Evolutionary conservation across 208 protist species (phyloP), one percentile per base, ranked within the genome.

Genomic region (Leptomonas pyrrhocoris): DNA sequence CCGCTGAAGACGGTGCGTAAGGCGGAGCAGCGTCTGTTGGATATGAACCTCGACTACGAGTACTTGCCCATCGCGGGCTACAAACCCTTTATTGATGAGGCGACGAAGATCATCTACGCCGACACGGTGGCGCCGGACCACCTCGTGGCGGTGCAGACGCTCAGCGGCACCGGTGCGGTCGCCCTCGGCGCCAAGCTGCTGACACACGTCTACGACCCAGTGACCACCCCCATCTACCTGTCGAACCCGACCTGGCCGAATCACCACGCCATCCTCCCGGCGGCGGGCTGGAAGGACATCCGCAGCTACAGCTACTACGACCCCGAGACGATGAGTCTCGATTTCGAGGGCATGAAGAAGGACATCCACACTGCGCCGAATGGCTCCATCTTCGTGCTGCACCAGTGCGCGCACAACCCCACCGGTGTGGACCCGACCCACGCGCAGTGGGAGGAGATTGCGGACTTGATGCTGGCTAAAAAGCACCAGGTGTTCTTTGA

Each of bases 401-500:
- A 99, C 79, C 84, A 94, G 18, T 99, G 98, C 78, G 98, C 98
- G 13, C 98, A 99, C 90, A 99, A 99, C 83, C 98, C 98, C 62
- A 99, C 98, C 18, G 98, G 98, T 36, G 91, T 98, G 5, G 98
- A 99, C 80, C 98, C 98, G 50, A 96, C 96, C 2, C 62, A 77
- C 12, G 94, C 86, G 30, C 92, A 99, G 81, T 99, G 98, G 98
- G 65, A 81, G n/a, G 55, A 84, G 30, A 98, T 99, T 71, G 84
- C 89, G 1, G 79, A 97, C 11, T 73, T 97, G 18, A 84, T 96
- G 65, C 45, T 84, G 55, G 70, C 83, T 60, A 93, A 89, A 48
- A 59, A 83, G 0, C 95, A 98, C 53, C 81, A 98, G 25, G 83
- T 95, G 18, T 93, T 99, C 80, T 98, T 99, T 62, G 98, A 99